These are phyloP conservation scores for Mycena kentingensis DNA, from an alignment of 768 basidiomycete species.

Conservation along the genomic window DNA sequence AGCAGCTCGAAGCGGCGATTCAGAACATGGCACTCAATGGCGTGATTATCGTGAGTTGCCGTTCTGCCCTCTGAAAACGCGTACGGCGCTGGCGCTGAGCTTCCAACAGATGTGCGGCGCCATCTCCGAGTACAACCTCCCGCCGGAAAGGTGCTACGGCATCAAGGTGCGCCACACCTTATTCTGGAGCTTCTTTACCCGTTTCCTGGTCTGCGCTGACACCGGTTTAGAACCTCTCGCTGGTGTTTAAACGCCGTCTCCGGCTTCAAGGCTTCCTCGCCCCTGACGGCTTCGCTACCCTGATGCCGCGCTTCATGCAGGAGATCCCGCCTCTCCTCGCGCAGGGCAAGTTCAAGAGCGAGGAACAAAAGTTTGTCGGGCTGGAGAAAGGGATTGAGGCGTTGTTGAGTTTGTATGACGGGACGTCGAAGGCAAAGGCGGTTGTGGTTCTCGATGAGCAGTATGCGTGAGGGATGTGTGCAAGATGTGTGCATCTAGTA, in stretches of 20 bases:
- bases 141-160: constrained; percentile 16
- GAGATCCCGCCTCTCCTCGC: constrained; percentile 30
- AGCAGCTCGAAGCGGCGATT: constrained; percentile 37
- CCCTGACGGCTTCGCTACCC: constrained; percentile 21
- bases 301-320: constrained; percentile 32
- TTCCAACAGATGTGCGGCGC: constrained; percentile 19
- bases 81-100: not conserved
- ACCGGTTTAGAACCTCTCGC: constrained; percentile 29
- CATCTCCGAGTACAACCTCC: constrained; percentile 20
- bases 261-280: constrained; percentile 35
- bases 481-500: no score
- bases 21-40: constrained; percentile 40
- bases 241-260: constrained; percentile 30
- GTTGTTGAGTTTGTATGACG: constrained; percentile 35
- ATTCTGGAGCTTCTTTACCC: not conserved
- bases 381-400: constrained; percentile 37
- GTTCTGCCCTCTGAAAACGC: not conserved
- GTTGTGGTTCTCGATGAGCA: constrained; percentile 30
- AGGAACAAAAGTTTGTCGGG: constrained; percentile 34
- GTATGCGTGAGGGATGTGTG: not conserved
- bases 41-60: constrained; percentile 42
- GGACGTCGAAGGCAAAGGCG: constrained; percentile 37
- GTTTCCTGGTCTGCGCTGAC: no score
- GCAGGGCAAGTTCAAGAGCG: constrained; percentile 33
- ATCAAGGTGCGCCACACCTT: constrained; percentile 17